phyloP scores from a whole-genome alignment of 495 filamentous ascomycete genomes.

The Xylaria grammica region DNA sequence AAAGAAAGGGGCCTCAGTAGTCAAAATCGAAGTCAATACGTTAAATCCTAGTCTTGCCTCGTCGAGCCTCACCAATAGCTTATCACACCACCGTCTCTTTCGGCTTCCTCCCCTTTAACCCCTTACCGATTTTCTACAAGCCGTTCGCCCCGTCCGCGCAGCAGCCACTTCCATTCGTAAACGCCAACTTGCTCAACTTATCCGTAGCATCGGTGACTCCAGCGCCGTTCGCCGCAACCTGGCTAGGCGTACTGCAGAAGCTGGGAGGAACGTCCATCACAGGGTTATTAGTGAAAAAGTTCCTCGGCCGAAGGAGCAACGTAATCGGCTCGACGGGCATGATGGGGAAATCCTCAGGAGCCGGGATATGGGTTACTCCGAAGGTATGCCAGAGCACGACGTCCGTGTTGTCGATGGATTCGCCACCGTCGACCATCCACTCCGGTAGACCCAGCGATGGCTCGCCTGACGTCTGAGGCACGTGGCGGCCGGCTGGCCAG shows the following conservation, averaged over 20 bases:
- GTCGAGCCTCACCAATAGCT: too few species aligned
- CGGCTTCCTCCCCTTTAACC: conserved; percentile 30
- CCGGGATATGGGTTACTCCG: conserved; percentile 88
- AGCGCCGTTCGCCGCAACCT: conserved; percentile 58
- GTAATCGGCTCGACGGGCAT: conserved; percentile 95
- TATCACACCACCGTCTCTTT: too few species aligned
- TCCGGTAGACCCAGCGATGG: conserved; percentile 77
- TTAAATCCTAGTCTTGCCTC: too few species aligned
- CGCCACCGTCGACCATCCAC: conserved; percentile 80
- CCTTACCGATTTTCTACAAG: conserved; percentile 30
- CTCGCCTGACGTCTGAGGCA: conserved; percentile 89
- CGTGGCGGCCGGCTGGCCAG: conserved; percentile 90
- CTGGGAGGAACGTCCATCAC: conserved; percentile 86
- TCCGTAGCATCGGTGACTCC: conserved; percentile 54
- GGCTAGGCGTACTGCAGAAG: conserved; percentile 74
- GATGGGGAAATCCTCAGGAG: conserved; percentile 92
- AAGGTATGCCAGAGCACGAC: conserved; percentile 97
- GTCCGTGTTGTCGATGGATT: conserved; percentile 81
- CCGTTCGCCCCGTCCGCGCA: conserved; percentile 33
- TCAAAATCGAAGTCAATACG: too few species aligned
- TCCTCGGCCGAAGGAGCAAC: conserved; percentile 77
- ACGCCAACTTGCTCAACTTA: conserved; percentile 51
- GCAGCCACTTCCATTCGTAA: conserved; percentile 36
- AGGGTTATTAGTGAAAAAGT: conserved; percentile 89
- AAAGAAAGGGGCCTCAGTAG: too few species aligned